Evolutionary conservation across 106 monocot species (phyloP), one percentile per base, ranked within the genome.

Genomic region (Apostasia shenzhenica): DNA sequence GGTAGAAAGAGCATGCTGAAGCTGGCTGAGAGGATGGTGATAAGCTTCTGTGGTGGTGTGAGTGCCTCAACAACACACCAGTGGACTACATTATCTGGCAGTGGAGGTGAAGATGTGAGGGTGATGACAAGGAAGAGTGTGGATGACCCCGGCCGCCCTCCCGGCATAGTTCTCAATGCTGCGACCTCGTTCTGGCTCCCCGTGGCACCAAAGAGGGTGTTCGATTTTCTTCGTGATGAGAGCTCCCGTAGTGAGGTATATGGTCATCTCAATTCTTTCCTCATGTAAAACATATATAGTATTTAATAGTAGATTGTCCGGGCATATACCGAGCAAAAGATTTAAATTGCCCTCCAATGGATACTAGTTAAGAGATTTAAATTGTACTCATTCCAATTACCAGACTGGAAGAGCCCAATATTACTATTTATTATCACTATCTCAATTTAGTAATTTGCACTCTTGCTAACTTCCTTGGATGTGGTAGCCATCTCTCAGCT

Each of bases 1-100:
- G 90, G 90, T 55, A 85, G 90, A 73, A 90, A 83, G 67, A 83
- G 94, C 85, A 91, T 94, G 91, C 45, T 94, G 79, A 94, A 94
- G 50, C 76, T 94, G 13, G 94, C 94, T 6, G 90, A 94, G 76
- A 87, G 91, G 72, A 87, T 94, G 94, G 91, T 94, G 2, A 80
- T 79, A 46, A 91, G 90, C 81, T 94, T 87, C 67, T 94, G 83
- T 57, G 85, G 87, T 1, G 87, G 91, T 0, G 90, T 94, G 69
- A 91, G 82, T 14, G 85, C 94, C 3, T 91, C 90, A 0, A 83
- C 87, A 0, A 79, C 87, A 0, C 85, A 90, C 44, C 87, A 91
- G 41, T 94, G 94, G 94, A 91, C 88, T 39, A 84, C 87, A 8
- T 48, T 94, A n/a, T 88, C 90, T 1, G 94, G 94, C 0, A 83